Conservation (phyloP, 345 rosid species). For the Salix dunnii region DNA sequence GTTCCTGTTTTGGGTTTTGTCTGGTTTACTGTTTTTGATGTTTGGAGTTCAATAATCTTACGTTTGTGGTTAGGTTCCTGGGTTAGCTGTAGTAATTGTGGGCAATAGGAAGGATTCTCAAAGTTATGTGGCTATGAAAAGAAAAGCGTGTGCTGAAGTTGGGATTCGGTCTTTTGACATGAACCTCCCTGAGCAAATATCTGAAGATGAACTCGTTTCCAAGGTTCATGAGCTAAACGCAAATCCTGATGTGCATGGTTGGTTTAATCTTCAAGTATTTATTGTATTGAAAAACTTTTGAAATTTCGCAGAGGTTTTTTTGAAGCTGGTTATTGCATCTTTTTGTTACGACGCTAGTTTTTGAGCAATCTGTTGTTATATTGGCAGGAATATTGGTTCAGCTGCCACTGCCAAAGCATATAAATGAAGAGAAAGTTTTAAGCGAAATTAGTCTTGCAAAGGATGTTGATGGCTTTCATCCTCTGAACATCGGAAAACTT, state of each 20-base stretch:
- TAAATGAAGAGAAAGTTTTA: constrained; percentile 78
- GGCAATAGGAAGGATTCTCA: constrained; percentile 81
- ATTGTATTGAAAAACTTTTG: not conserved
- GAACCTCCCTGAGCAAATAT: constrained; percentile 72
- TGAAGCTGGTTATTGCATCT: not conserved
- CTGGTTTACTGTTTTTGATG: not conserved
- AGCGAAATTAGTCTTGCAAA: constrained; percentile 70
- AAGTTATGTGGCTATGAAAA: constrained; percentile 85
- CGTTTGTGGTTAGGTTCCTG: constrained; percentile 61
- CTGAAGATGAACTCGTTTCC: constrained; percentile 63
- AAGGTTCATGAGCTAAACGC: constrained; percentile 81
- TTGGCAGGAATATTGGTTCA: constrained; percentile 82
- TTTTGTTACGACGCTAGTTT: not conserved
- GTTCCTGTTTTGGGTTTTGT: not conserved
- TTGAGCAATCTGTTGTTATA: not conserved
- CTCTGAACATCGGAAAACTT: constrained; percentile 86
- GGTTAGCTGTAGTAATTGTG: constrained; percentile 82
- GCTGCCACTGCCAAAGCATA: constrained; percentile 84
- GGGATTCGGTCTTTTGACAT: constrained; percentile 76
- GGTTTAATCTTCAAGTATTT: constrained; percentile 18
- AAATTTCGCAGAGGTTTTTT: not conserved
- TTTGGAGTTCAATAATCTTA: not conserved
- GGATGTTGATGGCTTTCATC: constrained; percentile 98
- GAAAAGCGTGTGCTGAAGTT: constrained; percentile 90
- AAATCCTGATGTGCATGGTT: constrained; percentile 77